Percentiles rank a stretch among this genome's conserved stretches.
Conservation (phyloP, 352 stramenopile genomes). For the Phytophthora multivora region DNA sequence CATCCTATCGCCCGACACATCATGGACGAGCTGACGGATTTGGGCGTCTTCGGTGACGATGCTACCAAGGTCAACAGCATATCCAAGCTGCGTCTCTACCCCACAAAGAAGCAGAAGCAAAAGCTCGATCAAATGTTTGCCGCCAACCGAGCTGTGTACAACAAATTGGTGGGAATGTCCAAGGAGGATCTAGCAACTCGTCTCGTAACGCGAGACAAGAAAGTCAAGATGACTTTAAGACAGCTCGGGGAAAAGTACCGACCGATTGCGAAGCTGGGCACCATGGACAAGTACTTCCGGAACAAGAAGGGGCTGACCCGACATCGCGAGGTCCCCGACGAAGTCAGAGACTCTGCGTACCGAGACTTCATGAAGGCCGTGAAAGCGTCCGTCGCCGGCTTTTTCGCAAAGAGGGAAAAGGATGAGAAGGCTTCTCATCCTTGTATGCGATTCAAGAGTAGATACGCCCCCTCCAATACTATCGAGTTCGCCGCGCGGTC, state of each 20-base stretch:
- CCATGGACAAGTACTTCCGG: slow-evolving; percentile 13
- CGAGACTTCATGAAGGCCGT: slow-evolving; percentile 14
- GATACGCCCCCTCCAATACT: too few species aligned
- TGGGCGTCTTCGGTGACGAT: neutral
- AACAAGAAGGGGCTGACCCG: slow-evolving; percentile 1
- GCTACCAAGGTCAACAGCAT: neutral
- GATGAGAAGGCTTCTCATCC: slow-evolving; percentile 13
- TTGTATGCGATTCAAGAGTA: slow-evolving; percentile 10
- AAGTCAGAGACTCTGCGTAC: too few species aligned
- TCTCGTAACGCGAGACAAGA: neutral
- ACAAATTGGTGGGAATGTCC: slow-evolving; percentile 15
- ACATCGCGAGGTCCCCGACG: slow-evolving; percentile 9
- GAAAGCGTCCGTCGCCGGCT: slow-evolving; percentile 4
- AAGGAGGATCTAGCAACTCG: slow-evolving; percentile 4
- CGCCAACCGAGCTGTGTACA: slow-evolving; percentile 25
- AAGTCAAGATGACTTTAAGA: neutral
- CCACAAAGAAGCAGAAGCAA: too few species aligned
- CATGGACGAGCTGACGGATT: neutral
- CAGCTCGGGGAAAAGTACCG: slow-evolving; percentile 1
- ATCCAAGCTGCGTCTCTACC: too few species aligned
- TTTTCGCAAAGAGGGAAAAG: slow-evolving; percentile 2
- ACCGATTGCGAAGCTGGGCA: slow-evolving; percentile 10
- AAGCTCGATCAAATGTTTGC: slow-evolving; percentile 27
- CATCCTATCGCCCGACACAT: neutral
- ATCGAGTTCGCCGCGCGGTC: too few species aligned